A percentile compares a stretch with the other conserved stretches of the same genome.
These are phyloP conservation scores for Aureobasidium subglaciale DNA, from an alignment of 2,329 filamentous ascomycete genomes.

Conservation along the genomic window DNA sequence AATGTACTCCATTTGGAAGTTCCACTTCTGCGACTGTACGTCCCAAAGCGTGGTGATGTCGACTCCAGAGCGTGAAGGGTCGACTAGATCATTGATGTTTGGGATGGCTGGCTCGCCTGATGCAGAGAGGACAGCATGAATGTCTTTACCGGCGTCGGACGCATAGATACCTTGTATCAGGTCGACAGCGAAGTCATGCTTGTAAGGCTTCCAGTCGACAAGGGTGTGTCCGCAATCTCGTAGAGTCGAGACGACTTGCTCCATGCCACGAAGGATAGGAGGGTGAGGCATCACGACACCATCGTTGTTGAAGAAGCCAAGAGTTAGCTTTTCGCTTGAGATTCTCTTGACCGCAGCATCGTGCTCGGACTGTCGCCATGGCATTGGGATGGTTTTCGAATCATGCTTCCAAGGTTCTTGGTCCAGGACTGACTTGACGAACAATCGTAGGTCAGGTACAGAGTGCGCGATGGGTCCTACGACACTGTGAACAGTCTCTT, in stretches of 20 bases:
- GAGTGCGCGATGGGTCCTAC: constrained; percentile 50
- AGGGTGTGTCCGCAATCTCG: constrained; percentile 18
- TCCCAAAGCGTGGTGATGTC: constrained; percentile 4
- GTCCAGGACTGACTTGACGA: constrained; percentile 46
- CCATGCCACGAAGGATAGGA: constrained; percentile 30
- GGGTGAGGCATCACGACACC: constrained; percentile 30
- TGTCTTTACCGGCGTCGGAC: constrained; percentile 53
- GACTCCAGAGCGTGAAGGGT: not conserved
- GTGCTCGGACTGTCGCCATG: constrained; percentile 39
- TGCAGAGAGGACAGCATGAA: constrained; percentile 42
- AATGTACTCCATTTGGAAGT: constrained; percentile 13
- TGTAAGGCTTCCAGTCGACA: constrained; percentile 44
- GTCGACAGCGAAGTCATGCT: constrained; percentile 45
- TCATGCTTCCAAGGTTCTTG: constrained; percentile 51
- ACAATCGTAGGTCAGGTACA: constrained; percentile 46
- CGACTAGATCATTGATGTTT: constrained; percentile 28
- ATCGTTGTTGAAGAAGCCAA: constrained; percentile 30
- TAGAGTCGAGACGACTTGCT: constrained; percentile 18
- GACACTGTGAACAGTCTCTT: constrained; percentile 41
- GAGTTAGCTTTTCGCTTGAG: constrained; percentile 22
- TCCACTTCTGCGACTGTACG: constrained; percentile 1
- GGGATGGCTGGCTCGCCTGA: constrained; percentile 31
- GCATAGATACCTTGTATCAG: constrained; percentile 48
- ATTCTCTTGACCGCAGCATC: not conserved
- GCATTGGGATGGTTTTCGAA: constrained; percentile 51